Base-by-base conservation (phyloP, 345 rosid genomes). In the Eutrema japonicum region DNA sequence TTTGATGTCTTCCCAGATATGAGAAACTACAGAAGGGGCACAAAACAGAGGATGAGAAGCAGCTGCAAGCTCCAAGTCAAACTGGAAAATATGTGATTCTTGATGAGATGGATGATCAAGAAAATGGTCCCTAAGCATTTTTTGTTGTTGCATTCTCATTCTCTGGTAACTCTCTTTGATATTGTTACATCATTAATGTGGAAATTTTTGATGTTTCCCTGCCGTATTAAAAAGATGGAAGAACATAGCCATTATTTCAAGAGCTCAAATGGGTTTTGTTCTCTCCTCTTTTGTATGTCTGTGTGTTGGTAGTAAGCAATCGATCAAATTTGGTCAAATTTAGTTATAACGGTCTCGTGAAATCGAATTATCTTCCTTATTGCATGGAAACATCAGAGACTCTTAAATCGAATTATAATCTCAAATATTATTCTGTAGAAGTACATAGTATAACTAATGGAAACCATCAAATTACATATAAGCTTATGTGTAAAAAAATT, bases 21-120 rank as follows among this genome's bases (percentile, higher is more conserved):
- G 81, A 82, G 30, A 95, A 87, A 73, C 85, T 95, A 55, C 85
- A 84, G 43, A 81, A 77, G 45, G 83, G 86, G 22, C 86, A 81
- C 51, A 65, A 48, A 32, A 40, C 70, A 48, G 88, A 78, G 69
- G 79, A 75, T 49, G 83, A 79, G 46, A 66, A 37, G 35, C 58
- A 9, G 0, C 71, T 70, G 57, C 62, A 76, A 5, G 26, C 67
- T n/a, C 66, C 76, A 49, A 82, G 68, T 61, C 77, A 63, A 73
- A 76, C 84, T 37, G 85, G 87, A 0, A 91, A 87, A 77, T 95
- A 95, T 79, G 96, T 88, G 70, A 95, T 91, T 75, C 90, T 94
- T 32, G 96, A 94, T 80, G 96, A 91, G 81, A 77, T 80, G 81
- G 92, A 91, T 66, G 97, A 87, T 80, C 82, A 69, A 63, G 97